Conservation (phyloP, 2,329 filamentous ascomycete genomes). For the Hortaea werneckii region DNA sequence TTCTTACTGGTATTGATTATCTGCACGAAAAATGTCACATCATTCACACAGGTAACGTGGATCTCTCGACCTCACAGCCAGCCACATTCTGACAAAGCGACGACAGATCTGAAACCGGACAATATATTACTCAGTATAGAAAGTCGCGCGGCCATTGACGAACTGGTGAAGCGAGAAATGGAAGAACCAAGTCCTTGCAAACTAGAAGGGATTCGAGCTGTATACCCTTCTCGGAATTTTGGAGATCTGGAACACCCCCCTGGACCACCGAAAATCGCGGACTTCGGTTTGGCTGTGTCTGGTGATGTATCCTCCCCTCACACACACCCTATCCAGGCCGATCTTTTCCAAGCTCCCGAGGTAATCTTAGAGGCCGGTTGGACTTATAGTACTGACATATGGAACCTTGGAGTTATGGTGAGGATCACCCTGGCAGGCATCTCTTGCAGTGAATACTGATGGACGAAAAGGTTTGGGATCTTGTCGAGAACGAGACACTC, state of each 20-base stretch:
- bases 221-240: slow-evolving; percentile 1
- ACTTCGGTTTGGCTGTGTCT: slow-evolving; percentile 1
- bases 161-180: background rate
- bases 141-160: background rate
- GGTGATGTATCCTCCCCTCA: background rate
- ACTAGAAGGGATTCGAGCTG: background rate
- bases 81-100: background rate
- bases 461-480: slow-evolving; percentile 2
- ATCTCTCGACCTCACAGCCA: background rate
- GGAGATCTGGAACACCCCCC: background rate
- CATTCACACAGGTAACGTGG: slow-evolving; percentile 15
- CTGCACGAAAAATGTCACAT: slow-evolving; percentile 16
- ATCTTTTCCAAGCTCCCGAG: background rate
- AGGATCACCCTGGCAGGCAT: too few relatives aligned
- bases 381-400: background rate
- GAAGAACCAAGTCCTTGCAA: background rate
- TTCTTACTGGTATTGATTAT: slow-evolving; percentile 15
- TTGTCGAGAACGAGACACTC: slow-evolving; percentile 11
- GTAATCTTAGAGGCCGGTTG: background rate
- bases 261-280: background rate
- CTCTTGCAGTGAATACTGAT: too few relatives aligned
- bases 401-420: background rate
- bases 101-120: background rate
- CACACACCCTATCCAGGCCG: slow-evolving; percentile 2
- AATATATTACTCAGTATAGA: slow-evolving; percentile 2